These are phyloP conservation scores for Protea cynaroides DNA, from an alignment of 164 flowering plant species.

Conservation along the genomic window DNA sequence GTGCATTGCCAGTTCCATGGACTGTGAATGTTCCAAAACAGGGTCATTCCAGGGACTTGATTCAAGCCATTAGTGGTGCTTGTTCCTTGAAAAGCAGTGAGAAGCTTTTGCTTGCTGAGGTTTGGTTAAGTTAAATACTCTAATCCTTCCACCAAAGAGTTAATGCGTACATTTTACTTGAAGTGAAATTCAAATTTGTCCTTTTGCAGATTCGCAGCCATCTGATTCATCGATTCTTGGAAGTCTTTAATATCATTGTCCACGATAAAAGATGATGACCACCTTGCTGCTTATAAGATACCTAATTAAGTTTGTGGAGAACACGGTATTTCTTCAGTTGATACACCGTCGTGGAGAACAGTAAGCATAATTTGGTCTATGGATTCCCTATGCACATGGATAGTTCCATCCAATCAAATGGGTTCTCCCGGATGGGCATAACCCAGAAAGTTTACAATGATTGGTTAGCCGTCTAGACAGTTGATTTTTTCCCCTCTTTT, in stretches of 20 bases:
- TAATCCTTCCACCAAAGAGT: neutral
- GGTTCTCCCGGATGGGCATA: neutral
- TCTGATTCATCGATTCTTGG: constrained; percentile 66
- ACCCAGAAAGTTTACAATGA: neutral
- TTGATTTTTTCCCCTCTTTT: no score
- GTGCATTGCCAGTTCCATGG: constrained; percentile 56
- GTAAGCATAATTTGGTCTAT: constrained; percentile 38
- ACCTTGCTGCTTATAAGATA: constrained; percentile 76
- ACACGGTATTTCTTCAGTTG: constrained; percentile 55
- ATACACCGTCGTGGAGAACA: constrained; percentile 70
- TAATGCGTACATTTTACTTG: neutral
- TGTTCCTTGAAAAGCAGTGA: constrained; percentile 66
- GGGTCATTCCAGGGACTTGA: constrained; percentile 84
- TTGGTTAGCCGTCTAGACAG: no score
- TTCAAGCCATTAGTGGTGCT: constrained; percentile 61
- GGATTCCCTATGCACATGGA: neutral
- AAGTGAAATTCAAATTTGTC: constrained; percentile 5
- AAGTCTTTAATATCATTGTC: constrained; percentile 71
- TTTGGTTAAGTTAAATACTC: constrained; percentile 17
- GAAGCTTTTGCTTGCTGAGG: constrained; percentile 91
- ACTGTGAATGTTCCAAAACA: constrained; percentile 85
- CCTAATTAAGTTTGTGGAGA: constrained; percentile 55
- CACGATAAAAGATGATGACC: constrained; percentile 86
- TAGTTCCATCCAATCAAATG: neutral
- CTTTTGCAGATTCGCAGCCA: constrained; percentile 61